These are phyloP conservation scores for Botrytis elliptica DNA, from an alignment of 2,329 filamentous ascomycete genomes.

Conservation along the genomic window DNA sequence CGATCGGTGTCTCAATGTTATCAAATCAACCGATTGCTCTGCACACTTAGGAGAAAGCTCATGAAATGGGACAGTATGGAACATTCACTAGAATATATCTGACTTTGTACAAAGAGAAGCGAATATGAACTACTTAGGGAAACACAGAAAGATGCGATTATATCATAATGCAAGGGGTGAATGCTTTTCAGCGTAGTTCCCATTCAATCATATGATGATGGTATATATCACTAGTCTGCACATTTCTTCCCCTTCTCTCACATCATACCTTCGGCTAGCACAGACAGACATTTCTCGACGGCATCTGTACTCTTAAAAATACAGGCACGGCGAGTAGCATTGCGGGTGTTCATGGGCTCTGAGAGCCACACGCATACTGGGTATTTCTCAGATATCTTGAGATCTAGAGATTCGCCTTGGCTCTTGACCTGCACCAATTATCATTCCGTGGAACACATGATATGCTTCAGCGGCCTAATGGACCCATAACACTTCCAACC, in stretches of 20 bases:
- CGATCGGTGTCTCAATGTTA: not conserved
- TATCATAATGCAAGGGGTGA: not conserved
- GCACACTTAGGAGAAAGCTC: not conserved
- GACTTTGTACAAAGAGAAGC: not conserved
- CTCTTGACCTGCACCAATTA: not conserved
- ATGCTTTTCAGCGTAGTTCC: not conserved
- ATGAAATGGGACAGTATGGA: not conserved
- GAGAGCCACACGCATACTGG: not conserved
- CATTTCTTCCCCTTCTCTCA: not conserved
- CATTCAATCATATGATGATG: conserved; percentile 3
- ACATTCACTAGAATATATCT: not conserved
- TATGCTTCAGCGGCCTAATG: conserved; percentile 36
- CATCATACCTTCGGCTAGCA: not conserved
- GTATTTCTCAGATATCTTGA: not conserved
- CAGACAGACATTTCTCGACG: not conserved
- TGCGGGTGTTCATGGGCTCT: not conserved
- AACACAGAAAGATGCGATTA: not conserved
- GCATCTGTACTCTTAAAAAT: not conserved
- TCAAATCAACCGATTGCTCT: not conserved
- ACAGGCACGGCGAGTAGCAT: not conserved
- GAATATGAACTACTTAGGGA: not conserved
- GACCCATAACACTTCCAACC: conserved; percentile 73
- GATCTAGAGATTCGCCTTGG: not conserved
- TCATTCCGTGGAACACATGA: not conserved
- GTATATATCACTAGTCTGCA: not conserved